A percentile compares a stretch with the other conserved stretches of the same genome.
Conservation (phyloP, 805 yeast genomes). For the Alloascoidea africana region DNA sequence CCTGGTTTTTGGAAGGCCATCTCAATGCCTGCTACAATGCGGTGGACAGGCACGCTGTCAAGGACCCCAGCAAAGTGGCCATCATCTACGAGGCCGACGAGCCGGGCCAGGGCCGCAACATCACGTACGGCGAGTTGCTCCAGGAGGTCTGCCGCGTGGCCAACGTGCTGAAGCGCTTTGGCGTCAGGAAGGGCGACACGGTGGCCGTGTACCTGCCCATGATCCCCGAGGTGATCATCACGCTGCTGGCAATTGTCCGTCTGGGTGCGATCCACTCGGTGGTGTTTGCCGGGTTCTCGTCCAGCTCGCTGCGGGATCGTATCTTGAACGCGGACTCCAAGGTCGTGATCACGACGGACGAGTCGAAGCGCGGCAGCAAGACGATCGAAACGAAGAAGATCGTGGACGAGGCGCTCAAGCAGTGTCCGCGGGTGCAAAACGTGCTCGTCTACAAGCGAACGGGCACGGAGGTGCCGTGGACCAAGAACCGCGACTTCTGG, state of each 20-base stretch:
- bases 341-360: slow-evolving; percentile 88
- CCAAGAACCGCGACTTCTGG: slow-evolving; percentile 75
- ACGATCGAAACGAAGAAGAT: slow-evolving; percentile 83
- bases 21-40: slow-evolving; percentile 88
- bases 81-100: slow-evolving; percentile 92
- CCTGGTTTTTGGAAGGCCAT: slow-evolving; percentile 92
- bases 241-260: slow-evolving; percentile 88
- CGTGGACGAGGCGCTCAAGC: slow-evolving; percentile 83
- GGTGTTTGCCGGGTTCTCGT: slow-evolving; percentile 91
- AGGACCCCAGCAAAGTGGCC: slow-evolving; percentile 73
- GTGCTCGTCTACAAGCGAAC: slow-evolving; percentile 86
- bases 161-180: slow-evolving; percentile 66
- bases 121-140: slow-evolving; percentile 80
- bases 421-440: slow-evolving; percentile 56
- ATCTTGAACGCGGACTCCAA: slow-evolving; percentile 75
- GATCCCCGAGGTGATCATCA: slow-evolving; percentile 91
- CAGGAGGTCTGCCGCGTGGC: slow-evolving; percentile 79
- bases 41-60: slow-evolving; percentile 90
- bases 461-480: slow-evolving; percentile 60
- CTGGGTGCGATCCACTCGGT: slow-evolving; percentile 95
- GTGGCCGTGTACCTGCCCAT: slow-evolving; percentile 95
- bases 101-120: slow-evolving; percentile 53
- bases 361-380: slow-evolving; percentile 92
- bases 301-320: slow-evolving; percentile 86
- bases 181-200: slow-evolving; percentile 87